Evolutionary conservation across 345 rosid genomes (phyloP).

Genomic region (Melaleuca quinquenervia): DNA sequence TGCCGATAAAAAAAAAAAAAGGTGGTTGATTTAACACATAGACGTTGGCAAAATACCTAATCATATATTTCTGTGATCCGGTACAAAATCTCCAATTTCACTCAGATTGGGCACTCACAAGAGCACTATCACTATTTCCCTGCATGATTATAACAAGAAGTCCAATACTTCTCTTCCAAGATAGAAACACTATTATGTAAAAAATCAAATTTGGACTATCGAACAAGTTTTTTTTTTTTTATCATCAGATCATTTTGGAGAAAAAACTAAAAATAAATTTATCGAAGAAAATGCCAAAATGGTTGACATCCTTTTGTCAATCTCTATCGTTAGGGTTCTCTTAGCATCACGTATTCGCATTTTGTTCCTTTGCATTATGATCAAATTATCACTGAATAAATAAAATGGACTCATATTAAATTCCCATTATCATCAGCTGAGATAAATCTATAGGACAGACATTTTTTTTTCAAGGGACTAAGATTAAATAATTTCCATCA

Average conservation of each 20-base stretch:
- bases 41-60: not conserved
- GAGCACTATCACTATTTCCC: not conserved
- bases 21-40: not conserved
- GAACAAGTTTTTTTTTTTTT: not conserved
- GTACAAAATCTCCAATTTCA: not conserved
- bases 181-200: not conserved
- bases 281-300: not conserved
- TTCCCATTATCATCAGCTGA: not conserved
- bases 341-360: not conserved
- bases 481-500: not conserved
- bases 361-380: not conserved
- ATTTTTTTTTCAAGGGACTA: not conserved
- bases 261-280: not conserved
- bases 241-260: not conserved
- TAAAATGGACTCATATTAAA: not conserved
- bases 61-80: not conserved
- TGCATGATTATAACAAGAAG: not conserved
- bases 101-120: not conserved
- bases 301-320: not conserved
- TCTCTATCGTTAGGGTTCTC: not conserved
- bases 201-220: not conserved
- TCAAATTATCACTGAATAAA: not conserved
- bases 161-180: not conserved
- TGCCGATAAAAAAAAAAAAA: not conserved
- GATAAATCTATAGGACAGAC: no score